phyloP scores from a whole-genome alignment of 306 rosid genomes.

The Abrus precatorius region DNA sequence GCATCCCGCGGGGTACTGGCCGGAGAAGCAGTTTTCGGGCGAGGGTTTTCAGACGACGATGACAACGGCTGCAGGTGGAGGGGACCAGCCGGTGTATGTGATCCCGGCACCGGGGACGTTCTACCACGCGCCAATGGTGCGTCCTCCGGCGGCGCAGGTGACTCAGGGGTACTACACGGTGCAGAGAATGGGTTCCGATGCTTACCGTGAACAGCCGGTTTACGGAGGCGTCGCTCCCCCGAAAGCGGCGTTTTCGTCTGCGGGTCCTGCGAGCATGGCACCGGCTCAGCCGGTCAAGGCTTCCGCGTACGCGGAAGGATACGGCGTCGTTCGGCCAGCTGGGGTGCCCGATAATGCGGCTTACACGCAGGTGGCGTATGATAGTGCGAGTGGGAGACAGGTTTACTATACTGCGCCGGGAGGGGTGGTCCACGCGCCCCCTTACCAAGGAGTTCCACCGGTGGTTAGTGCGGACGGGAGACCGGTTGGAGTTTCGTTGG shows the following conservation, averaged over 20 bases:
- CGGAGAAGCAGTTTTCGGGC: constrained; percentile 64
- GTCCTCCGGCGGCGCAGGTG: constrained; percentile 48
- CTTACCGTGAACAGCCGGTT: constrained; percentile 77
- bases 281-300: constrained; percentile 55
- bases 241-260: constrained; percentile 45
- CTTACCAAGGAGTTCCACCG: constrained; percentile 58
- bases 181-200: constrained; percentile 68
- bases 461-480: constrained; percentile 53
- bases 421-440: constrained; percentile 60
- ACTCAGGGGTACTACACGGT: constrained; percentile 75
- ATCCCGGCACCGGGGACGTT: constrained; percentile 60
- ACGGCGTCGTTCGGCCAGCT: constrained; percentile 54
- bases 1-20: constrained; percentile 62
- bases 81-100: constrained; percentile 68
- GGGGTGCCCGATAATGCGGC: constrained; percentile 48
- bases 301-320: constrained; percentile 62
- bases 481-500: constrained; percentile 53
- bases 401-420: constrained; percentile 74
- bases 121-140: constrained; percentile 64
- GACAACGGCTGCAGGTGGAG: constrained; percentile 53
- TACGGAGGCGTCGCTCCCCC: constrained; percentile 54
- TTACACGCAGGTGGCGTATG: constrained; percentile 63
- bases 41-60: constrained; percentile 57
- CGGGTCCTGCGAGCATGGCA: constrained; percentile 45
- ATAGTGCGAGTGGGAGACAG: constrained; percentile 74